Evolutionary conservation across 352 stramenopile species (phyloP).

Genomic region (Globisporangium abappressorium): DNA sequence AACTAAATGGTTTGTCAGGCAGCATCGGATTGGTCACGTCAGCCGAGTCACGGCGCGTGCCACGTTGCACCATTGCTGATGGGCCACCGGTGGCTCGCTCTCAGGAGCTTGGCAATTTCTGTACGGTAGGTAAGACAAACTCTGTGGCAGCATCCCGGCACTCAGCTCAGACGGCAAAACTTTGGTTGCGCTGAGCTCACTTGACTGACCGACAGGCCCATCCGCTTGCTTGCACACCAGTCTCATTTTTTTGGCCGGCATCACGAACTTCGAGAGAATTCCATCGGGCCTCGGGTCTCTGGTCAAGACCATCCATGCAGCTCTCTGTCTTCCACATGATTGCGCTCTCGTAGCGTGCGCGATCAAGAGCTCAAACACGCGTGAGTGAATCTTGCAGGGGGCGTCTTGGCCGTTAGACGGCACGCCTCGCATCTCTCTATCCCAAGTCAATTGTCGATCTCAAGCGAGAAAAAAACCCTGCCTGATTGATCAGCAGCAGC

Average conservation of each 20-base stretch:
- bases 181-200: not conserved
- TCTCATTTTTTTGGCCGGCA: not conserved
- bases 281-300: not conserved
- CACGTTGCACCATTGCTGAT: not conserved
- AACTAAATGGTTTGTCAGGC: not conserved
- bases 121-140: not conserved
- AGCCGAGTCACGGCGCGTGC: no score
- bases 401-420: not conserved
- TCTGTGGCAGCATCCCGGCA: not conserved
- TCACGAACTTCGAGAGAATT: not conserved
- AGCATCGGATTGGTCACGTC: no score
- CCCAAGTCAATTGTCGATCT: not conserved
- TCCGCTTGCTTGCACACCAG: not conserved
- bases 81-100: not conserved
- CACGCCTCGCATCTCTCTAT: not conserved
- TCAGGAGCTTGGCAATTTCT: not conserved
- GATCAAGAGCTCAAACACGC: not conserved
- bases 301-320: no score
- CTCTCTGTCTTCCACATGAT: not conserved
- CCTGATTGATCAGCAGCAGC: not conserved
- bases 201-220: not conserved
- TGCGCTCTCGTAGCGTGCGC: not conserved
- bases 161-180: not conserved
- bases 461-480: not conserved
- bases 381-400: not conserved